phyloP scores from a whole-genome alignment of 208 protist genomes.

The Lotmaria passim region DNA sequence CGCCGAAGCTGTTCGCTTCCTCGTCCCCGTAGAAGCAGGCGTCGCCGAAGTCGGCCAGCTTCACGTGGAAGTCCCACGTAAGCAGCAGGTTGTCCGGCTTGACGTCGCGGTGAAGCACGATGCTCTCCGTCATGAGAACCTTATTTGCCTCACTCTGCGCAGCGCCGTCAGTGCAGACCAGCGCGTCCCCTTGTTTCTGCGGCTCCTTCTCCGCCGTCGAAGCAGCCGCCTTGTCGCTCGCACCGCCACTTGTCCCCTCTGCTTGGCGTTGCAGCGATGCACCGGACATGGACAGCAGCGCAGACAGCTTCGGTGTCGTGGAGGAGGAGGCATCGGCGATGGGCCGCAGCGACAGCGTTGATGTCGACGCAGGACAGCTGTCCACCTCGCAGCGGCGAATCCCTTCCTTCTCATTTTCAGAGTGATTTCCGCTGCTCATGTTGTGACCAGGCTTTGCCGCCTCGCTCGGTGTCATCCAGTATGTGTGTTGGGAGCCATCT shows the following conservation, averaged over 20 bases:
- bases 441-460: not conserved
- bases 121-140: conserved; percentile 31
- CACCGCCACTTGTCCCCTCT: not conserved
- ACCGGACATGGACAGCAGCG: not conserved
- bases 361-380: not conserved
- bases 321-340: not conserved
- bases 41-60: conserved; percentile 78
- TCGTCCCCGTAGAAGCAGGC: conserved; percentile 75
- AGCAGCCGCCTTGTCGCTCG: not conserved
- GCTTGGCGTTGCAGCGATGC: not conserved
- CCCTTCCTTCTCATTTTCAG: not conserved
- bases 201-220: not conserved
- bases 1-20: conserved; percentile 71
- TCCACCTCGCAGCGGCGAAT: not conserved
- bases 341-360: conserved; percentile 5
- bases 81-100: conserved; percentile 90
- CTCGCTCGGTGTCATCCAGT: conserved; percentile 36
- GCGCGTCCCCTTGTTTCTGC: not conserved
- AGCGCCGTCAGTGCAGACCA: not conserved
- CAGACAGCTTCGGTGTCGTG: not conserved
- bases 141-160: conserved; percentile 10
- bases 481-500: conserved; percentile 70
- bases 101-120: conserved; percentile 84
- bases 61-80: conserved; percentile 70
- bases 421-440: not conserved